Evolutionary conservation across 2,329 filamentous ascomycete genomes (phyloP), one percentile per base, ranked within the genome.

Genomic region (Dichotomopilus funicola): DNA sequence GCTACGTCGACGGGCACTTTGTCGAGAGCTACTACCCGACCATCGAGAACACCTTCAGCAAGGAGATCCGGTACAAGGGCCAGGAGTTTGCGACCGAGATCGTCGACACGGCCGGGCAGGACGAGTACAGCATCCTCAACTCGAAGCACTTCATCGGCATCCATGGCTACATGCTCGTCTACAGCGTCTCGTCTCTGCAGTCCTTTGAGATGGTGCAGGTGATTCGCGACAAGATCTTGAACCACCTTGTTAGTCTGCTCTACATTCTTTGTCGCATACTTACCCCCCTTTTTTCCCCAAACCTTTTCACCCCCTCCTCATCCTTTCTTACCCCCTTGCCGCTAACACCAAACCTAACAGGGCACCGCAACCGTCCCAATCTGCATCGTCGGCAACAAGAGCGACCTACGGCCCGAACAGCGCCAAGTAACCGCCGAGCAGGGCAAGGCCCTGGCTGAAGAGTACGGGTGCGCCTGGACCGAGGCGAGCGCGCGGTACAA

Each of bases 81-180:
- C 90, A 96, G 72, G 94, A 97, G 63, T 99, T 86, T 72, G 85
- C 89, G 51, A 96, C 91, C 10, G 94, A 99, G 75, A 97, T 99
- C 67, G 94, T 99, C 71, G 94, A 99, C 71, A 99, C 94, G 34
- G 94, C 94, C 52, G 94, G 94, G 58, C 91, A 96, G 87, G 94
- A 99, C 77, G 94, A 99, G 74, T 99, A 99, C 78, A 95, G 89
- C 69, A 96, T 97, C 62, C 79, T 99, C 59, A 97, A 96, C 73
- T 95, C 89, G 60, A 97, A 97, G 76, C 92, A 97, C 71, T 97
- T 97, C 67, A 97, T 99, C 71, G 94, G 94, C 61, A 97, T 97
- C 63, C 94, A 99, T 76, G 94, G 94, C 55, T 99, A 97, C 73
- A 91, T 99, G 82, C 87, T 99, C 58, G 92, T 96, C 49, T 99